A percentile compares a stretch with the other conserved stretches of the same genome.
These are phyloP conservation scores for Vanrija humicola DNA, from an alignment of 1,284 basidiomycete genomes.

Conservation along the genomic window DNA sequence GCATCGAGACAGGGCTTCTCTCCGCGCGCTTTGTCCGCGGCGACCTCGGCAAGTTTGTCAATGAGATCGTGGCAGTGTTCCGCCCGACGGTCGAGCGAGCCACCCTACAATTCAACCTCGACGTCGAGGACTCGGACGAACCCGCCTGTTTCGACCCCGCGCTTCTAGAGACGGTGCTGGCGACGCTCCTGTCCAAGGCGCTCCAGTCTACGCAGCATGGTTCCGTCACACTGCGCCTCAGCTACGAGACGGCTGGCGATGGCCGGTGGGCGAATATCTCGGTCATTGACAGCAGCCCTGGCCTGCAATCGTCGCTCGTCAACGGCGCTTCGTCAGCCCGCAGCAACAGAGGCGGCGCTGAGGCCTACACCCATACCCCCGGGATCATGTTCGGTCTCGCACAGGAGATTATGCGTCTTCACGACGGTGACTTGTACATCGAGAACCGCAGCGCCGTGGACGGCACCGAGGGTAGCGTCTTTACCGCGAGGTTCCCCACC, in stretches of 20 bases:
- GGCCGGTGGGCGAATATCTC: conserved; percentile 22
- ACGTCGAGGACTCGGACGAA: conserved; percentile 22
- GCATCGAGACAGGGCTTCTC: conserved; percentile 41
- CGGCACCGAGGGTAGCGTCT: conserved; percentile 32
- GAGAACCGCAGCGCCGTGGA: conserved; percentile 10
- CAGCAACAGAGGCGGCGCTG: no score
- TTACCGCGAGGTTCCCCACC: conserved; percentile 21
- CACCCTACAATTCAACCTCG: neutral
- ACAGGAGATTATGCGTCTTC: conserved; percentile 46
- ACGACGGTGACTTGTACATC: conserved; percentile 46
- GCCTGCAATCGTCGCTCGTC: conserved; percentile 2
- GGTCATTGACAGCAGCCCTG: conserved; percentile 40
- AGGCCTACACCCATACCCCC: no score
- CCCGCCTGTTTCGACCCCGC: conserved; percentile 38
- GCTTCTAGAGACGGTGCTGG: conserved; percentile 43
- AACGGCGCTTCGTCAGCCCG: no score
- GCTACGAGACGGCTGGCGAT: conserved; percentile 15
- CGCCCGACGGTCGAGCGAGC: conserved; percentile 28
- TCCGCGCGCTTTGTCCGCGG: conserved; percentile 41
- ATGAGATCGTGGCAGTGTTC: conserved; percentile 47
- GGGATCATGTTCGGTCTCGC: conserved; percentile 18
- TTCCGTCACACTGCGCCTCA: conserved; percentile 16
- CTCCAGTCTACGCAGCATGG: conserved; percentile 28
- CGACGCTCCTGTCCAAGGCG: conserved; percentile 37
- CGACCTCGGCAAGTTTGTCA: conserved; percentile 37